Conservation (phyloP, 345 rosid genomes). For the Camelina hispida region DNA sequence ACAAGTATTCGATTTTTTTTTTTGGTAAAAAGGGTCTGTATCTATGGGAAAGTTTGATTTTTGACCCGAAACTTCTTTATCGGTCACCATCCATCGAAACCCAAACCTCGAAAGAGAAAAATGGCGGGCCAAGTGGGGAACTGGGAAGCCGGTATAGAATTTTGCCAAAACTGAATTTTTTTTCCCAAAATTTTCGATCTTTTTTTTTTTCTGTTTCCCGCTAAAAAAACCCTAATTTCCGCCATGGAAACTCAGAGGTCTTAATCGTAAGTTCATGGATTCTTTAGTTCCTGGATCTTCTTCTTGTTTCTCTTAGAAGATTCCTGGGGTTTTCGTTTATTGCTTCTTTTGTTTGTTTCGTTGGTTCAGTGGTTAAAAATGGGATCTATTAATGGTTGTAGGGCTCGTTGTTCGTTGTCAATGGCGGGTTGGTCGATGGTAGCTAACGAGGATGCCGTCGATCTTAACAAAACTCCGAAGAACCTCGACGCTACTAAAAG, state of each 20-base stretch:
- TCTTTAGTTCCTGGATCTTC: slow-evolving; percentile 14
- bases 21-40: slow-evolving; percentile 25
- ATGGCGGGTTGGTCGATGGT: slow-evolving; percentile 61
- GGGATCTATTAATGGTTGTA: slow-evolving; percentile 43
- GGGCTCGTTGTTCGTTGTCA: slow-evolving; percentile 46
- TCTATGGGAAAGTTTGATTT: slow-evolving; percentile 5
- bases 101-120: slow-evolving; percentile 33
- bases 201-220: slow-evolving; percentile 42
- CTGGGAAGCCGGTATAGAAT: slow-evolving; percentile 17
- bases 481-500: slow-evolving; percentile 20
- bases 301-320: not conserved
- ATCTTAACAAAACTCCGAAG: slow-evolving; percentile 34
- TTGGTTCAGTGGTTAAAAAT: not conserved
- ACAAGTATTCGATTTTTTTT: not conserved
- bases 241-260: slow-evolving; percentile 28
- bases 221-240: slow-evolving; percentile 31
- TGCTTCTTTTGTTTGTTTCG: not conserved
- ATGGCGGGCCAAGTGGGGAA: slow-evolving; percentile 41
- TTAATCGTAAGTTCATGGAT: slow-evolving; percentile 18
- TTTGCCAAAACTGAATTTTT: not conserved
- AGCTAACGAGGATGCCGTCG: slow-evolving; percentile 43
- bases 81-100: slow-evolving; percentile 37
- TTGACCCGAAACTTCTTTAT: slow-evolving; percentile 30
- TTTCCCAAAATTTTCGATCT: slow-evolving; percentile 17
- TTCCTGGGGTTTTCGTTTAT: slow-evolving; percentile 22